Evolutionary conservation across 2,329 filamentous ascomycete genomes (phyloP), one percentile per base, ranked within the genome.

Genomic region (Diaporthe ilicicola): DNA sequence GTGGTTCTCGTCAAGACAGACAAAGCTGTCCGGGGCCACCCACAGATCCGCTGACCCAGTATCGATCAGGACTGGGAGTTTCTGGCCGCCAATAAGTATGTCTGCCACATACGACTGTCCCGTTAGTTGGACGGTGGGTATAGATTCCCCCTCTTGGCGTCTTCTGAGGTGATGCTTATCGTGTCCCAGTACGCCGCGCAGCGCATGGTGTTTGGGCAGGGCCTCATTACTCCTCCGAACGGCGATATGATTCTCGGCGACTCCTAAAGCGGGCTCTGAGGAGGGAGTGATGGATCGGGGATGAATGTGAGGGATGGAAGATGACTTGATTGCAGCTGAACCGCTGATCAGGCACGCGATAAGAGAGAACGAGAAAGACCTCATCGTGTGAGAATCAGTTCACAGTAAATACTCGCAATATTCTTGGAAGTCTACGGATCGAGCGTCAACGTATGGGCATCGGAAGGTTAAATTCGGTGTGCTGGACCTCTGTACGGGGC

Each of bases 51-150:
- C 62, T 4, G 78, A 79, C 1, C 78, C 78, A 1, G 78, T 79
- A 55, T 79, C 78, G 19, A 79, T 65, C 37, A 75, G 76, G 12
- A 79, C 73, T 0, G 76, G 73, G 19, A 79, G 69, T 3, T 61
- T 76, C 56, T 77, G 73, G 54, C 72, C 73, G 8, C 77, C 77
- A 2, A 79, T 72, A 0, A 51, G 44, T 27, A 79, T 73, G 34
- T 79, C 74, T 32, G 77, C 74, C 59, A 78, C 74, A 70, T 78
- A 79, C 1, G 71, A 73, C 19, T 66, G 39, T 17, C 71, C 71
- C 1, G 17, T 19, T 9, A 72, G 27, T 1, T 55, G n/a, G 17
- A 72, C 64, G 17, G 34, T 22, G 0, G 39, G 4, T 27, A 8
- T 27, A 19, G 65, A 10, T 34, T 46, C 19, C 15, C 19, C 22